Evolutionary conservation across 345 rosid genomes (phyloP).

Genomic region (Brassica rapa): DNA sequence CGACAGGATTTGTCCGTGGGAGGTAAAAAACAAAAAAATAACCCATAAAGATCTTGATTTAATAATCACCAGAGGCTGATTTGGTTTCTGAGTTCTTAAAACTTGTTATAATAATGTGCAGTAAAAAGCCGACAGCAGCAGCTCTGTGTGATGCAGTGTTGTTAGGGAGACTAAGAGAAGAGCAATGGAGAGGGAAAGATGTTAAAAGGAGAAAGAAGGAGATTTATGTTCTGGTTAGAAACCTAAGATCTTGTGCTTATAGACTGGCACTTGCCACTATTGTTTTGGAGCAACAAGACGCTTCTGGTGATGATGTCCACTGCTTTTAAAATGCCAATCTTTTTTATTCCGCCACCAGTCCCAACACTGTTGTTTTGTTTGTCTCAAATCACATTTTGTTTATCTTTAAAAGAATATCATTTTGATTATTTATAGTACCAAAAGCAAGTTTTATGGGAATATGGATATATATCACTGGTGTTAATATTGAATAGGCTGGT

Average conservation of each 20-base stretch:
- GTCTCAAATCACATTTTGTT: not conserved
- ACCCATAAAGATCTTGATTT: constrained; percentile 1
- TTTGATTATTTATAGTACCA: not conserved
- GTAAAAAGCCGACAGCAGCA: constrained; percentile 67
- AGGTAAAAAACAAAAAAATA: constrained; percentile 48
- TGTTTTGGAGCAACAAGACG: constrained; percentile 62
- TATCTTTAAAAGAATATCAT: not conserved
- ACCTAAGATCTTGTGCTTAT: constrained; percentile 75
- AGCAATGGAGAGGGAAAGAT: constrained; percentile 66
- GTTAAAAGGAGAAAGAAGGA: constrained; percentile 59
- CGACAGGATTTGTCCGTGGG: constrained; percentile 80
- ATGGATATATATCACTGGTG: not conserved
- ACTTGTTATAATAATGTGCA: constrained; percentile 37
- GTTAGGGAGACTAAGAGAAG: constrained; percentile 61
- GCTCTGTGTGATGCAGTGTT: constrained; percentile 69
- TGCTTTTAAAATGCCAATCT: constrained; percentile 44
- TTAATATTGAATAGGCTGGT: constrained; percentile 73
- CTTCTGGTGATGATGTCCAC: constrained; percentile 45
- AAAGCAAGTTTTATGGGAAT: not conserved
- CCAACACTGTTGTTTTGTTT: not conserved
- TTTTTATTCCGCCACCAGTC: not conserved
- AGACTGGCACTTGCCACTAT: constrained; percentile 79
- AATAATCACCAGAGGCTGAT: not conserved
- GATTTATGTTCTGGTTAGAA: constrained; percentile 72
- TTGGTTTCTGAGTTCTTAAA: not conserved